phyloP scores from a whole-genome alignment of 2,329 filamentous ascomycete species.

The Neonectria sp. region DNA sequence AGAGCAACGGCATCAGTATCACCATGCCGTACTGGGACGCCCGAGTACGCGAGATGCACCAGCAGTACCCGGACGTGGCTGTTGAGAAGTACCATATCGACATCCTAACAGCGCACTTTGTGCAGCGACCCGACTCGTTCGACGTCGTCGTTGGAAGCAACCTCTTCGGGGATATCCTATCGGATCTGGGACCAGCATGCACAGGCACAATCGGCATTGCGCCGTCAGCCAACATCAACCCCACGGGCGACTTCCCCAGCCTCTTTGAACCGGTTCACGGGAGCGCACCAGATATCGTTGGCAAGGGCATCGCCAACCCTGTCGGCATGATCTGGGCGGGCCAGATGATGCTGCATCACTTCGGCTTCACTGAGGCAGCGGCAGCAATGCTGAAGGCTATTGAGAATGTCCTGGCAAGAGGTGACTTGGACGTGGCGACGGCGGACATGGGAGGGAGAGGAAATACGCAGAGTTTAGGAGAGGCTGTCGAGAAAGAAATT shows the following conservation, averaged over 20 bases:
- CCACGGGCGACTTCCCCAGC: constrained; percentile 63
- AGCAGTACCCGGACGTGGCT: constrained; percentile 71
- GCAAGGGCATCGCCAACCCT: constrained; percentile 82
- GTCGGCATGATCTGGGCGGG: constrained; percentile 81
- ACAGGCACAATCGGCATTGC: constrained; percentile 82
- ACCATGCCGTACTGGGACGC: constrained; percentile 80
- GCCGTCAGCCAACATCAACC: constrained; percentile 79
- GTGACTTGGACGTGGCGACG: constrained; percentile 50
- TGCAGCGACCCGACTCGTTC: constrained; percentile 70
- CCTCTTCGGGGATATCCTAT: constrained; percentile 77
- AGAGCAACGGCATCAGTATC: constrained; percentile 77
- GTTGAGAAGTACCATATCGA: constrained; percentile 78
- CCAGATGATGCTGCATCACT: constrained; percentile 68
- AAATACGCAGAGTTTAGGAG: constrained; percentile 41
- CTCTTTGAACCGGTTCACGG: constrained; percentile 80
- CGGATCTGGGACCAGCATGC: constrained; percentile 78
- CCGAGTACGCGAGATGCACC: constrained; percentile 67
- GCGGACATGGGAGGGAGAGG: constrained; percentile 51
- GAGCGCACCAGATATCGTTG: constrained; percentile 80
- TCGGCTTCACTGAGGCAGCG: constrained; percentile 51
- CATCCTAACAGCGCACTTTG: constrained; percentile 76
- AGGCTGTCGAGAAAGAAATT: constrained; percentile 42
- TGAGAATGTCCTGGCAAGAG: constrained; percentile 72
- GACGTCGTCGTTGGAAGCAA: constrained; percentile 78
- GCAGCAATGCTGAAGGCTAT: constrained; percentile 72